phyloP scores from a whole-genome alignment of 441 rosid genomes.

The Theobroma grandiflorum region DNA sequence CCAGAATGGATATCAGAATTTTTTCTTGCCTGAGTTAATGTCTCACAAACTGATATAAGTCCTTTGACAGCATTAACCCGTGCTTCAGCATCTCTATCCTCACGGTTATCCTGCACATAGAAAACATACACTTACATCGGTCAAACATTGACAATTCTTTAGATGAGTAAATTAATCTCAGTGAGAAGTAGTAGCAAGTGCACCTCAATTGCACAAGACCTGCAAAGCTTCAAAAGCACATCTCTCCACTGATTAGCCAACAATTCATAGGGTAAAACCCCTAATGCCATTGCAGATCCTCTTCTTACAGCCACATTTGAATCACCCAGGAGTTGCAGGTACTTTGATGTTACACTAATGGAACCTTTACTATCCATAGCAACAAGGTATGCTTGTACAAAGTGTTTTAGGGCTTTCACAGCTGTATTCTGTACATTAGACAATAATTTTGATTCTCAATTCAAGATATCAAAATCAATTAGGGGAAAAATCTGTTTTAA shows the following conservation, averaged over 20 bases:
- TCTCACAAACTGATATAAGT: conserved; percentile 82
- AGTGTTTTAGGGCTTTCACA: conserved; percentile 76
- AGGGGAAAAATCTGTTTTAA: conserved; percentile 22
- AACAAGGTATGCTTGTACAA: conserved; percentile 62
- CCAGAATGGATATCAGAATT: conserved; percentile 34
- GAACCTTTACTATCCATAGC: conserved; percentile 46
- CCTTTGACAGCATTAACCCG: conserved; percentile 94
- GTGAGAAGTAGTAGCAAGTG: conserved; percentile 25
- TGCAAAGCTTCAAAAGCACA: conserved; percentile 76
- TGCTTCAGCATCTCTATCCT: conserved; percentile 97
- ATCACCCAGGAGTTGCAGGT: conserved; percentile 73
- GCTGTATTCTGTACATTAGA: conserved; percentile 71
- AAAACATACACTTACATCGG: conserved; percentile 33
- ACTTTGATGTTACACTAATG: conserved; percentile 57
- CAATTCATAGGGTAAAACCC: conserved; percentile 78
- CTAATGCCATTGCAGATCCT: conserved; percentile 91
- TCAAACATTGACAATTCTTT: conserved; percentile 27
- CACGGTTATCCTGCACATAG: conserved; percentile 74
- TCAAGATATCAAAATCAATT: conserved; percentile 24
- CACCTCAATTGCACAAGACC: conserved; percentile 85
- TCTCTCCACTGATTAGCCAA: conserved; percentile 73
- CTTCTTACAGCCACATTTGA: conserved; percentile 90
- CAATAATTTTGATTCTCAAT: conserved; percentile 30
- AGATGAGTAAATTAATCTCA: conserved; percentile 20
- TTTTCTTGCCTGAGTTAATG: conserved; percentile 61